A percentile compares a stretch with the other conserved stretches of the same genome.
These are phyloP conservation scores for Byssothecium circinans DNA, from an alignment of 2,329 filamentous ascomycete species.

Conservation along the genomic window DNA sequence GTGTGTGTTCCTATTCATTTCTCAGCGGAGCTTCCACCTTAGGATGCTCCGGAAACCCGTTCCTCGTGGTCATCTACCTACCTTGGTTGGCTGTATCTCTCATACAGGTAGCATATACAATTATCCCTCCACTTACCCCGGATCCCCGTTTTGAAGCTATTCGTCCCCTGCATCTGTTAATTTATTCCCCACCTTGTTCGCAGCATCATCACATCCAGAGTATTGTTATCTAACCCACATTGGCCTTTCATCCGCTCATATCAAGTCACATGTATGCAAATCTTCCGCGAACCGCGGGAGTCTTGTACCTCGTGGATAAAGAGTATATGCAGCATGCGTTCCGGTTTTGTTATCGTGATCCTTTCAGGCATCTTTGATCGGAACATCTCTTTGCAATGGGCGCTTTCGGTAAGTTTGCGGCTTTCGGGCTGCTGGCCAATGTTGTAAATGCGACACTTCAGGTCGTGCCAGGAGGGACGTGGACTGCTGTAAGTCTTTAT, in stretches of 20 bases:
- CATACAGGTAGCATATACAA: no score
- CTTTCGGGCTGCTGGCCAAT: slow-evolving; percentile 19
- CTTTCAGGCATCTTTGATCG: slow-evolving; percentile 3
- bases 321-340: not conserved
- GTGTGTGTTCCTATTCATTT: no score
- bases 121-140: not conserved
- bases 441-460: slow-evolving; percentile 37
- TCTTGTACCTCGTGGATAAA: not conserved
- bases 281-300: slow-evolving; percentile 2
- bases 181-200: not conserved
- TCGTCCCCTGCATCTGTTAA: not conserved
- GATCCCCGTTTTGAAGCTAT: not conserved
- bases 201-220: not conserved
- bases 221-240: not conserved
- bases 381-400: slow-evolving; percentile 20
- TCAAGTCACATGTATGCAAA: not conserved
- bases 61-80: no score
- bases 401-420: slow-evolving; percentile 9
- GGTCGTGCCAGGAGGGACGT: slow-evolving; percentile 44
- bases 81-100: no score
- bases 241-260: not conserved
- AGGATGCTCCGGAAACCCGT: no score
- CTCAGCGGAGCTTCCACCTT: no score
- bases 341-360: not conserved
- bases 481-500: slow-evolving; percentile 36